Evolutionary conservation across 192 early-diverging fungal species (phyloP), one percentile per base, ranked within the genome.

Genomic region (Backusella circina): DNA sequence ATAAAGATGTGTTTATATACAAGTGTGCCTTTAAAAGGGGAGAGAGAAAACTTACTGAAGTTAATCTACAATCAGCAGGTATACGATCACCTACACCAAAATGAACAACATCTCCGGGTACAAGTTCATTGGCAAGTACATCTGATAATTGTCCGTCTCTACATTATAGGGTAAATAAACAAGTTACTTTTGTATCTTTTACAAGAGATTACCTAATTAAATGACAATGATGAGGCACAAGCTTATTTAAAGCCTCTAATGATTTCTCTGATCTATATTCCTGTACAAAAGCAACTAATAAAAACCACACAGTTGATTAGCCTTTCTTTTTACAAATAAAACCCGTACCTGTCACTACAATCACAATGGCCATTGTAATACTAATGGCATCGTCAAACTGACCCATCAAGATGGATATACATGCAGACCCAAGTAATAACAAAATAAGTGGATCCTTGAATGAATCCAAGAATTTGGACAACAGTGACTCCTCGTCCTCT

Each of bases 81-180:
- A 99, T 92, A 30, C 96, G 87, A 83, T 98, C 96, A 31, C 97
- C 97, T 30, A 92, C 93, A 23, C 90, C 76, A 75, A 99, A 93
- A 67, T 86, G 84, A 50, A 97, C 90, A 28, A 99, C 84, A 80
- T 99, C 98, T 66, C 98, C 98, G 38, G 94, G 95, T 31, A 98
- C 95, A 66, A 99, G 84, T 21, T 95, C 87, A 68, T 87, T 91
- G 7, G 95, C 98, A 33, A 94, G 85, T 28, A 94, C 79, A 39
- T 84, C 84, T 1, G 73, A 65, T 15, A 84, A 69, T 32, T 87
- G 82, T 18, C 89, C 87, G 72, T 93, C 87, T 65, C 93, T 93
- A 37, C 38, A 66, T n/a, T n/a, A 36, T 18, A 32, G 13, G 10
- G 26, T 72, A n/a, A 30, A 54, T 36, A 36, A n/a, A n/a, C n/a